Conservation (phyloP, 495 filamentous ascomycete genomes). For the Penicillium goetzii region DNA sequence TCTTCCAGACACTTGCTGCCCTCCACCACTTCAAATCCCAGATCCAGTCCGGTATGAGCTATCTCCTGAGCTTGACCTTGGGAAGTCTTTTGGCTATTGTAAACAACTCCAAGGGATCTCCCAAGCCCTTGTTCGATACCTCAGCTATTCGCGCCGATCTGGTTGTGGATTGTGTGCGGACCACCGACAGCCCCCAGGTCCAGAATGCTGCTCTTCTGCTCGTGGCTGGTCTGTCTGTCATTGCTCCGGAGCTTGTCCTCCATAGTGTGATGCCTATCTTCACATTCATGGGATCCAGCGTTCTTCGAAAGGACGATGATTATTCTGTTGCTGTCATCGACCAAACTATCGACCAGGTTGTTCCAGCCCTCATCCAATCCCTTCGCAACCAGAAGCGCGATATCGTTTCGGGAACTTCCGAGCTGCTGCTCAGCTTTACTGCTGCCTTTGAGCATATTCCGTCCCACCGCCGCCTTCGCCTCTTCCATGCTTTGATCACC, state of each 20-base stretch:
- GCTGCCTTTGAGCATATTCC: conserved; percentile 95
- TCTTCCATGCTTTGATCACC: conserved; percentile 78
- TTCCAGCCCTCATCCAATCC: conserved; percentile 87
- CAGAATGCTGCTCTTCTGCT: conserved; percentile 91
- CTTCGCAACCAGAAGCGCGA: conserved; percentile 77
- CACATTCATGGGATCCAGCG: conserved; percentile 91
- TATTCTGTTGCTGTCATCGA: conserved; percentile 92
- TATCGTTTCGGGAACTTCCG: conserved; percentile 76
- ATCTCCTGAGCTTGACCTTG: conserved; percentile 79
- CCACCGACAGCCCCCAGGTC: conserved; percentile 83
- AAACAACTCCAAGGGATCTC: conserved; percentile 65
- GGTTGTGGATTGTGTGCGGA: conserved; percentile 87
- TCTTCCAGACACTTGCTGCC: conserved; percentile 83
- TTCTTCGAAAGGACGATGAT: conserved; percentile 88
- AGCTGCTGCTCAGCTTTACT: conserved; percentile 87
- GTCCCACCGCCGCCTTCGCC: conserved; percentile 72
- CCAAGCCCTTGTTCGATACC: conserved; percentile 67
- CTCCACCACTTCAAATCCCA: conserved; percentile 77
- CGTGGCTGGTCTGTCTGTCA: conserved; percentile 77
- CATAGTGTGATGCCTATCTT: conserved; percentile 99
- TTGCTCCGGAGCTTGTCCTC: conserved; percentile 83
- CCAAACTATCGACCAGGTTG: conserved; percentile 82
- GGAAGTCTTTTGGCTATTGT: conserved; percentile 78
- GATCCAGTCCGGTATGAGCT: conserved; percentile 76
- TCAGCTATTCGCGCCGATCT: conserved; percentile 80